Conservation (phyloP, 31 red algal species). For the Endocladia muricata region DNA sequence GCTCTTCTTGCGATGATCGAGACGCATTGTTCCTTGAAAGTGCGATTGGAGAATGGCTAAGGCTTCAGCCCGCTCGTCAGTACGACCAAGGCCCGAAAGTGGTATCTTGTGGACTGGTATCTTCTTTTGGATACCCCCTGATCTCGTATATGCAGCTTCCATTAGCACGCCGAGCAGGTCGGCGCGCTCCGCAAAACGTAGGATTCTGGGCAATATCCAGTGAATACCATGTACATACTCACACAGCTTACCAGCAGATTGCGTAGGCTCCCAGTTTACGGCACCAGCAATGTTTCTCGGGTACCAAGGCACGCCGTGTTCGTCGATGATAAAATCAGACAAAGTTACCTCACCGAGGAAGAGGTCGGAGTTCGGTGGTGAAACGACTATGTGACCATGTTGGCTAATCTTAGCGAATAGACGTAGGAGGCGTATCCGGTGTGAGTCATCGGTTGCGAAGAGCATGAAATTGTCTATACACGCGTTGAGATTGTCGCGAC, state of each 20-base stretch:
- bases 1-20: slow-evolving; percentile 4
- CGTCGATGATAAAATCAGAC: too few species aligned
- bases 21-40: slow-evolving; percentile 12
- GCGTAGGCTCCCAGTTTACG: too few species aligned
- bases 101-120: neutral
- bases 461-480: neutral
- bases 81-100: neutral
- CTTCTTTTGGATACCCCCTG: slow-evolving; percentile 18
- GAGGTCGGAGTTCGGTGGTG: too few species aligned
- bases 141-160: slow-evolving; percentile 11
- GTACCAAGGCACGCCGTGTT: too few species aligned
- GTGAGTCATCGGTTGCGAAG: neutral
- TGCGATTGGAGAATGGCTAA: slow-evolving; percentile 8
- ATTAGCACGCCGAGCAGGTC: slow-evolving; percentile 3
- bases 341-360: too few species aligned
- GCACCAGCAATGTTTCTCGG: too few species aligned
- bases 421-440: slow-evolving; percentile 1
- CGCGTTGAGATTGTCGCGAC: slow-evolving; percentile 1
- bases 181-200: slow-evolving; percentile 10
- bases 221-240: slow-evolving; percentile 20
- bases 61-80: neutral
- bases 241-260: slow-evolving; percentile 20
- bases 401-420: too few species aligned
- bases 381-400: too few species aligned
- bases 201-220: slow-evolving; percentile 26